Evolutionary conservation across 371 early-diverging fungal genomes (phyloP), one percentile per base, ranked within the genome.

Genomic region (Phascolomyces articulosus): DNA sequence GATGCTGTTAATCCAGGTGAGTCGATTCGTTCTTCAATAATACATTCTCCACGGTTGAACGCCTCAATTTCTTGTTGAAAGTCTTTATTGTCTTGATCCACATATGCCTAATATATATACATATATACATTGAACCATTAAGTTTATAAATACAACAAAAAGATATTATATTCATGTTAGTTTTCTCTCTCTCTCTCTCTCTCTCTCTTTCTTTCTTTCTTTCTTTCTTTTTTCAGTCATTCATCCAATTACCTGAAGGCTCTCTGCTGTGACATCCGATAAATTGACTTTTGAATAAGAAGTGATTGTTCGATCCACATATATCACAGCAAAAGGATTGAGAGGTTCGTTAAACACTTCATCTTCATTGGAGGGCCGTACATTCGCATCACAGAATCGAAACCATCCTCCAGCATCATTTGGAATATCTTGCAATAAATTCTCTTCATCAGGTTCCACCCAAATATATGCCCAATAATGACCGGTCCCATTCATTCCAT

Each of bases 381-480:
- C 82, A 28, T 29, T 55, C 0, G 82, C 77, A 67, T 82, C 82
- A 55, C 75, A 73, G 56, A 79, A 82, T n/a, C 59, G 70, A 28
- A 72, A 79, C 82, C 82, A 82, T 0, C 68, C 67, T 7, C 69
- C 70, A 48, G 57, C 13, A 6, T 48, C 65, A 34, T 56, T 21
- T 0, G 73, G 60, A 10, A 67, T 62, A 29, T 71, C 67, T 8
- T 56, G 20, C 9, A 71, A 27, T 1, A 67, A 34, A 23, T 58
- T 62, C 11, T 55, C 51, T 31, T 73, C 67, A 2, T 44, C 40
- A 15, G 66, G 66, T 10, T 73, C 73, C 0, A 75, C 73, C 67
- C 71, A 70, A 21, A 81, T 69, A 41, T 82, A 82, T 1, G 71
- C 79, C 82, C 82, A 82, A 55, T 79, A 71, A 44, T 82, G 79